Evolutionary conservation across 116 monocot genomes (phyloP), one percentile per base, ranked within the genome.

Genomic region (Phalaenopsis hybrid): DNA sequence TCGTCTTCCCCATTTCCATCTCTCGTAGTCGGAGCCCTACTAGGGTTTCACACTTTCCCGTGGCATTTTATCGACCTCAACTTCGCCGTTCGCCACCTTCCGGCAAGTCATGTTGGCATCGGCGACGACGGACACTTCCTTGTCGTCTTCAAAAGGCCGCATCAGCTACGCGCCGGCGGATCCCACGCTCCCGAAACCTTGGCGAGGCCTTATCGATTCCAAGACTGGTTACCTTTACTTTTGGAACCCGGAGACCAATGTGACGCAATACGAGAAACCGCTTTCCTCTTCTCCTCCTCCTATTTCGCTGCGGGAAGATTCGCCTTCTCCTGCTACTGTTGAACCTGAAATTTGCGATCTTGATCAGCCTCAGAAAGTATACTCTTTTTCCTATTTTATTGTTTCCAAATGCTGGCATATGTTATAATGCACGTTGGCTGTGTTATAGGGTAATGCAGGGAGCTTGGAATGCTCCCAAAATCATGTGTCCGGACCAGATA

Each of bases 161-260:
- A 77, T 77, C 25, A 84, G 91, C 11, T 87, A 85, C 59, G 89
- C 91, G 4, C 89, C 89, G 0, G 85, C 88, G 55, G 94, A 94
- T 49, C 94, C 94, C 10, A 82, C 85, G 5, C 89, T 94, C 6
- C 88, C 91, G 1, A 85, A 94, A 63, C 94, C 94, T 1, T 94
- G 94, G 94, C 85, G 81, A 49, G 94, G 82, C 2, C 81, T 94
- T 9, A 65, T 94, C 5, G 94, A 94, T 45, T 89, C 87, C 21
- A 86, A 59, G 57, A 91, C 86, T 10, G 94, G 94, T 4, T 59
- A 84, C 25, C 80, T 90, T 31, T 94, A 91, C 76, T 94, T 86
- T 82, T 94, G 94, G 94, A 94, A 94, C 79, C 91, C 91, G 6
- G 88, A 88, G 51, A 91, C 94, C 25, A 89, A 89, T 63, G 82